phyloP scores from a whole-genome alignment of 345 rosid species.

The Arabidopsis arenosa region DNA sequence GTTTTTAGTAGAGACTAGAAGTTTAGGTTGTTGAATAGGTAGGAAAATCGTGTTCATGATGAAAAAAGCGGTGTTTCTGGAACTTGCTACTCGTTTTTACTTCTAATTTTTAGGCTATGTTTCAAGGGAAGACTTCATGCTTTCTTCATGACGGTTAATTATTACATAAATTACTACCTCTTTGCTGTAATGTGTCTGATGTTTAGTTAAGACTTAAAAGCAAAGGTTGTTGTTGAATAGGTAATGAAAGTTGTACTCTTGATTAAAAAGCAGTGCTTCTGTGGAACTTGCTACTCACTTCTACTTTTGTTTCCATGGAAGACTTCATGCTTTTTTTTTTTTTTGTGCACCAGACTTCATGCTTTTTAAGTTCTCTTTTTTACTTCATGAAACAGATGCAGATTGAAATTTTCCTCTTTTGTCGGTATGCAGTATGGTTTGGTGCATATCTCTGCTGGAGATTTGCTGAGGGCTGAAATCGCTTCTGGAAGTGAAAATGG shows the following conservation, averaged over 20 bases:
- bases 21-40: conserved; percentile 9
- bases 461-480: conserved; percentile 79
- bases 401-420: conserved; percentile 44
- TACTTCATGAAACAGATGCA: conserved; percentile 24
- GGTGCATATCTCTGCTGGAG: conserved; percentile 95
- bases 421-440: conserved; percentile 77
- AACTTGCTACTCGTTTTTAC: no score
- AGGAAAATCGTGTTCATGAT: not conserved
- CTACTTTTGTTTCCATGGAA: conserved; percentile 8
- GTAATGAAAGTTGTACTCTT: not conserved
- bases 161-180: no score
- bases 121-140: no score
- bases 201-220: no score
- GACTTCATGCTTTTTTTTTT: not conserved
- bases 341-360: not conserved
- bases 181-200: no score
- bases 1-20: conserved; percentile 3
- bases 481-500: conserved; percentile 88
- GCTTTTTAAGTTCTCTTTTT: not conserved
- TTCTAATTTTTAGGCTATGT: no score
- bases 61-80: no score
- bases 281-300: conserved; percentile 5
- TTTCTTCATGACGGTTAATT: no score
- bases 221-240: not conserved
- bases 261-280: not conserved